Percentiles rank a stretch among this genome's conserved stretches.
Evolutionary conservation across 805 yeast species (phyloP).

Genomic region (Dipodascopsis tothii): DNA sequence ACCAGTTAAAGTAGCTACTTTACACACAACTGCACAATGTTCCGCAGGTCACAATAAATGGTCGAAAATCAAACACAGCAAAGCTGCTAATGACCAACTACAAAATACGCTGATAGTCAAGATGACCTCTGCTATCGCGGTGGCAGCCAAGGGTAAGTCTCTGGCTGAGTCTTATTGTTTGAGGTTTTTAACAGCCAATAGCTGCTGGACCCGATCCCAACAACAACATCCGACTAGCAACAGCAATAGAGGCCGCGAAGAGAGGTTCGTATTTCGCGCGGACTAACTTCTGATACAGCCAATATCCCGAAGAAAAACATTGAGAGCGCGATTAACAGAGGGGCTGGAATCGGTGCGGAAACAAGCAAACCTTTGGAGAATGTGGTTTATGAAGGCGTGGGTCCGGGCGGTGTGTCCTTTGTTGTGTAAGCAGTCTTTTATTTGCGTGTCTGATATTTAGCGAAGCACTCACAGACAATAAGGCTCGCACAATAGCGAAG

Average conservation of each 20-base stretch:
- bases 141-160: conserved; percentile 51
- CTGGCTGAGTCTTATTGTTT: conserved; percentile 3
- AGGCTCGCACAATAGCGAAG: conserved; percentile 67
- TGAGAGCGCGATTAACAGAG: conserved; percentile 81
- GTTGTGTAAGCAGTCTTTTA: conserved; percentile 38
- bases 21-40: too few species aligned
- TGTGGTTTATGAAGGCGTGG: conserved; percentile 78
- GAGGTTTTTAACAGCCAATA: conserved; percentile 10
- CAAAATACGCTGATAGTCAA: conserved; percentile 62
- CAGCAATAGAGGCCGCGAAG: conserved; percentile 71
- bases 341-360: conserved; percentile 54
- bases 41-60: conserved; percentile 89
- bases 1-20: too few species aligned
- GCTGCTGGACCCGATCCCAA: conserved; percentile 50
- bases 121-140: conserved; percentile 63
- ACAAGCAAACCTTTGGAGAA: conserved; percentile 39
- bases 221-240: conserved; percentile 52
- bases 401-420: conserved; percentile 85
- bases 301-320: conserved; percentile 78
- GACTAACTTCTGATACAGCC: too few species aligned
- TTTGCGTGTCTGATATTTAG: not conserved
- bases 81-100: conserved; percentile 83
- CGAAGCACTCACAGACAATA: conserved; percentile 84
- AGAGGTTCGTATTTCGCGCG: too few species aligned
- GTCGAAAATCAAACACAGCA: conserved; percentile 90